phyloP scores from a whole-genome alignment of 805 yeast species.

The Cyberlindnera samutprakarnensis region DNA sequence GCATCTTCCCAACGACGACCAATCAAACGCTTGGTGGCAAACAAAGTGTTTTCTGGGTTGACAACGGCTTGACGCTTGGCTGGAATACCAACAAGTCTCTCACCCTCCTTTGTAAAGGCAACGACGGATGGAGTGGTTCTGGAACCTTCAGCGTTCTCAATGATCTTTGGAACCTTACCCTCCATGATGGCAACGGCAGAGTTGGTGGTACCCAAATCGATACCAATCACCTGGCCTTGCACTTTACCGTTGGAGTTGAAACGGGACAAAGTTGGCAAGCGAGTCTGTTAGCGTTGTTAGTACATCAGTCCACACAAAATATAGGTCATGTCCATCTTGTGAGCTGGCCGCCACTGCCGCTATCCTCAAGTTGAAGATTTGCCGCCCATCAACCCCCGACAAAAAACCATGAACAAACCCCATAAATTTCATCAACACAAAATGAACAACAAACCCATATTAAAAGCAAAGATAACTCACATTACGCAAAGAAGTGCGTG shows the following conservation, averaged over 20 bases:
- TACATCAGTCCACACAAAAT: no score
- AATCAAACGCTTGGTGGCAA: constrained; percentile 75
- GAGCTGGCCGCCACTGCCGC: no score
- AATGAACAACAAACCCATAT: no score
- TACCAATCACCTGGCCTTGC: constrained; percentile 55
- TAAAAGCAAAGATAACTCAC: no score
- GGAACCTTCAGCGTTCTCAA: constrained; percentile 75
- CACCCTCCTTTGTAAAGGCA: constrained; percentile 49
- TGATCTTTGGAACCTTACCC: constrained; percentile 49
- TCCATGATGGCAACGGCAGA: constrained; percentile 67
- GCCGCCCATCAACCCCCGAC: no score
- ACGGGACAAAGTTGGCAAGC: constrained; percentile 29
- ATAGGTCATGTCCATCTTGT: no score
- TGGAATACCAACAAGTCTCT: constrained; percentile 55
- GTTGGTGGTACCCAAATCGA: constrained; percentile 82
- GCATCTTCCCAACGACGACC: constrained; percentile 66
- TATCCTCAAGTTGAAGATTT: no score
- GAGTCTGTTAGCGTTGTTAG: constrained; percentile 14
- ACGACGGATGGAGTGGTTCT: constrained; percentile 55
- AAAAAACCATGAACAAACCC: no score
- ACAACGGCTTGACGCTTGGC: constrained; percentile 77
- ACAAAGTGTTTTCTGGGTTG: constrained; percentile 72
- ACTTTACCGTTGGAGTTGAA: constrained; percentile 44
- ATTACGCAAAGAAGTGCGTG: constrained; percentile 21
- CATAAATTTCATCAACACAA: no score